Conservation (phyloP, 768 basidiomycete genomes). For the Chalciporus chontae region DNA sequence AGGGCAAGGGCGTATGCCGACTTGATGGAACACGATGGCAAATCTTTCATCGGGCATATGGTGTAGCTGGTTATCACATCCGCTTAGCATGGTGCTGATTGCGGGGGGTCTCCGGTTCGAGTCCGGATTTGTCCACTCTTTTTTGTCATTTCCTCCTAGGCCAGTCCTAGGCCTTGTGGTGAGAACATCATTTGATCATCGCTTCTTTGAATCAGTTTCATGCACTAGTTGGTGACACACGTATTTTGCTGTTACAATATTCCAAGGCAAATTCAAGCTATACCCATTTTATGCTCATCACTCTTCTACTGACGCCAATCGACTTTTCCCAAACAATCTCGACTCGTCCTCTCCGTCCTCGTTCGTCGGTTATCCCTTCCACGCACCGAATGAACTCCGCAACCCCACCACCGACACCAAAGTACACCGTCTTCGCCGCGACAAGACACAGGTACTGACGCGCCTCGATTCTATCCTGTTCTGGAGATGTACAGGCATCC, state of each 20-base stretch:
- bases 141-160: too few relatives aligned
- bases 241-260: neutral
- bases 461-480: neutral
- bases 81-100: slow-evolving; percentile 34
- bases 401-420: slow-evolving; percentile 91
- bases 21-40: too few relatives aligned
- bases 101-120: slow-evolving; percentile 41
- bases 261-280: slow-evolving; percentile 1
- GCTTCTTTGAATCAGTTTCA: too few relatives aligned
- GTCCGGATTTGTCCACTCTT: slow-evolving; percentile 37
- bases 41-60: slow-evolving; percentile 29
- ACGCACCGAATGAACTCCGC: slow-evolving; percentile 66
- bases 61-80: slow-evolving; percentile 41
- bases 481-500: slow-evolving; percentile 29
- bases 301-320: slow-evolving; percentile 67
- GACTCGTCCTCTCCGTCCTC: slow-evolving; percentile 36
- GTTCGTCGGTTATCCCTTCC: slow-evolving; percentile 1
- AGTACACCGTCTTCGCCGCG: slow-evolving; percentile 90
- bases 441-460: slow-evolving; percentile 56
- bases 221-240: too few relatives aligned
- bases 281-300: slow-evolving; percentile 62
- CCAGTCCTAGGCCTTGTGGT: neutral
- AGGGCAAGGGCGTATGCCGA: too few relatives aligned
- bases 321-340: slow-evolving; percentile 63
- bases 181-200: neutral